A percentile compares a stretch with the other conserved stretches of the same genome.
Evolutionary conservation across 805 yeast species (phyloP).

Genomic region (Lachancea sp.): DNA sequence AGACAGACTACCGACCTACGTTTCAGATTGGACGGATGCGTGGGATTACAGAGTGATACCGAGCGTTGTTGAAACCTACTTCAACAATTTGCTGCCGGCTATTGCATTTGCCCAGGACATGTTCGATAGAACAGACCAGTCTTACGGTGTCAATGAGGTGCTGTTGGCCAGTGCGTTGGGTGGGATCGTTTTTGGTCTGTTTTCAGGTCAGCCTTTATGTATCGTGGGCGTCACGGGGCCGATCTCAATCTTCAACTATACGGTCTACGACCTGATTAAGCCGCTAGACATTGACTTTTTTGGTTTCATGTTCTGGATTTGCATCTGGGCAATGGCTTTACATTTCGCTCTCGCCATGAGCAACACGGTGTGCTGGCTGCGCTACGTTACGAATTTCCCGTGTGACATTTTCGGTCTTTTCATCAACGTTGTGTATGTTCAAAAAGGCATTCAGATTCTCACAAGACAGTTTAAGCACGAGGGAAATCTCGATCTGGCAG

Average conservation of each 20-base stretch:
- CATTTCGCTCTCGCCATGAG: conserved; percentile 67
- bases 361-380: conserved; percentile 61
- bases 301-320: conserved; percentile 94
- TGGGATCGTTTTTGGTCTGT: conserved; percentile 79
- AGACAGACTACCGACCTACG: conserved; percentile 53
- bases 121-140: conserved; percentile 83
- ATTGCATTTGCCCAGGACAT: conserved; percentile 94
- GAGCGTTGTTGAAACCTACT: conserved; percentile 71
- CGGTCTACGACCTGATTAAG: conserved; percentile 45
- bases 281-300: conserved; percentile 49
- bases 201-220: conserved; percentile 87
- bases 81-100: conserved; percentile 88
- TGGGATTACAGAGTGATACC: conserved; percentile 84
- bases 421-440: conserved; percentile 79
- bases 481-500: conserved; percentile 28
- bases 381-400: conserved; percentile 70
- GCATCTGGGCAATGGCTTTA: conserved; percentile 81
- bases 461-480: conserved; percentile 55
- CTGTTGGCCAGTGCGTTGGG: conserved; percentile 79
- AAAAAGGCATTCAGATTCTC: conserved; percentile 83
- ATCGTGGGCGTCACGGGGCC: conserved; percentile 98
- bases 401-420: conserved; percentile 93
- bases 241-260: conserved; percentile 82
- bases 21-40: conserved; percentile 77
- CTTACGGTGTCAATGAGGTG: conserved; percentile 90